Evolutionary conservation across 1,284 basidiomycete species (phyloP), one percentile per base, ranked within the genome.

Genomic region (Sanguinoderma infundibulare): DNA sequence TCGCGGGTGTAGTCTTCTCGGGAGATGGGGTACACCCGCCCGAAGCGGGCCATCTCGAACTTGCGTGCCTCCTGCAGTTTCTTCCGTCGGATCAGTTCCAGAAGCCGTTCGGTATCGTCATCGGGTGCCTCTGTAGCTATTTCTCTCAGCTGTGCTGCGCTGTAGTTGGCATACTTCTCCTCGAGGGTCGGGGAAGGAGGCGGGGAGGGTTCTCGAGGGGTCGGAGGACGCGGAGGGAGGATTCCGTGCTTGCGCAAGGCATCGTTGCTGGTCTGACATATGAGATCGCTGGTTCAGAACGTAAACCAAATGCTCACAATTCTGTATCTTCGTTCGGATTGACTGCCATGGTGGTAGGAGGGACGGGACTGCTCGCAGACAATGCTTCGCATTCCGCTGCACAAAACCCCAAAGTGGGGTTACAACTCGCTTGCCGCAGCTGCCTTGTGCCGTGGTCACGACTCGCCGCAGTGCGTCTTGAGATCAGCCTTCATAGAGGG

Each of bases 1-100:
- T 98, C 95, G 54, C 91, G 82, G 35, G 93, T 97, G 76, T 98
- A 99, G 74, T 98, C 96, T 20, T 96, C 95, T 65, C 97, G 81
- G 32, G 88, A 87, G 64, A 99, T 97, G 2, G 95, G 95, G 75
- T 91, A 92, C 53, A 98, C 86, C 49, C 88, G 79, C 22, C 97
- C 96, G 73, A 96, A 98, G 57, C 89, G 85, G 9, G 88, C 89
- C 62, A 81, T 84, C 69, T 84, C 84, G 61, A 85, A 79, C 60
- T 87, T 84, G 32, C 78, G 79, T 57, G 82, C 81, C 70, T 96
- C 85, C 64, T 81, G 83, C 49, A 96, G 72, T 34, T 91, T 83
- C 71, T 90, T 85, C 65, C 83, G 79, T 17, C 89, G 81, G 68
- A 92, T 88, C 49, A 84, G 79, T 61, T 89, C 87, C 63, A 96